Percentiles rank a stretch among this genome's conserved stretches.
phyloP scores from a whole-genome alignment of 257 asterid species.

The Solanum pennellii region DNA sequence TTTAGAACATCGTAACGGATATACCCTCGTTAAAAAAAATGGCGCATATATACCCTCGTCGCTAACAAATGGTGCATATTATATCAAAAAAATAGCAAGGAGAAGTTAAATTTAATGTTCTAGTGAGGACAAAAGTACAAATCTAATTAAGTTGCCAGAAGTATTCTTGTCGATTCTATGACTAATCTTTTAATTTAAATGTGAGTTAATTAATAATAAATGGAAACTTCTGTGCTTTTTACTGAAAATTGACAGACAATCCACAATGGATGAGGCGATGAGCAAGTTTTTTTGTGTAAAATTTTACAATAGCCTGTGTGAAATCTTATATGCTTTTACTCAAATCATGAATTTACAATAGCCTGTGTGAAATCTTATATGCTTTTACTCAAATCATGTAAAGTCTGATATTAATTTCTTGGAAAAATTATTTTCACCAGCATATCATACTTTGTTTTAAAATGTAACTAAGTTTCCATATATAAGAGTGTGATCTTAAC shows the following conservation, averaged over 20 bases:
- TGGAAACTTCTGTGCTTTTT: background rate
- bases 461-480: background rate
- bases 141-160: background rate
- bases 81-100: background rate
- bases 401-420: background rate
- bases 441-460: background rate
- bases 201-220: no score
- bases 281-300: background rate
- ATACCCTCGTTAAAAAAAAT: background rate
- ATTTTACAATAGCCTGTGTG: background rate
- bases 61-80: background rate
- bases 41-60: background rate
- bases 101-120: background rate
- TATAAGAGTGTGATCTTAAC: background rate
- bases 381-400: background rate
- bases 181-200: background rate
- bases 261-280: background rate
- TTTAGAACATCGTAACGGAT: background rate
- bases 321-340: background rate
- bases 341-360: background rate
- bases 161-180: background rate
- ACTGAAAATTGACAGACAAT: background rate
- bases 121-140: no score
- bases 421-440: background rate
- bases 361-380: background rate